These are phyloP conservation scores for Apiospora aurea DNA, from an alignment of 2,329 filamentous ascomycete genomes.

Conservation along the genomic window DNA sequence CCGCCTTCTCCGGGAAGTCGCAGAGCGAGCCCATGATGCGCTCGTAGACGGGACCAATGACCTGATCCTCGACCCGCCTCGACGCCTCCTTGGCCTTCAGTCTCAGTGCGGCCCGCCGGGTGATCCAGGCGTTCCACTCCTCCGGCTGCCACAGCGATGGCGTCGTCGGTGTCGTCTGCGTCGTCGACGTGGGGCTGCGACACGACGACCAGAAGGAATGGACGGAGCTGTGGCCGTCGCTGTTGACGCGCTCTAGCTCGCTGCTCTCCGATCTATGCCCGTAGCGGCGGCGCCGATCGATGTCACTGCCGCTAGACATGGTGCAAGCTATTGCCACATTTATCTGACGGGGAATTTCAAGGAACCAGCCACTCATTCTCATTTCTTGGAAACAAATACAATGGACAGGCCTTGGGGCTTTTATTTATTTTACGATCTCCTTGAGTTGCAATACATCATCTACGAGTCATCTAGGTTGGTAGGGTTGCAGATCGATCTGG, in stretches of 20 bases:
- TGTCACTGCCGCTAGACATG: constrained; percentile 15
- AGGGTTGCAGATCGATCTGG: constrained; percentile 10
- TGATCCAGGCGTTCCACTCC: constrained; percentile 2
- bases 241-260: constrained; percentile 4
- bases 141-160: constrained; percentile 18
- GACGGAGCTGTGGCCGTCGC: neutral
- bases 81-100: constrained; percentile 9
- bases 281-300: neutral
- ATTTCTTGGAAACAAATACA: neutral
- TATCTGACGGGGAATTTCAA: neutral
- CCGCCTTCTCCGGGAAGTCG: constrained; percentile 19
- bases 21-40: constrained; percentile 18
- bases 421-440: neutral
- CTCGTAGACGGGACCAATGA: constrained; percentile 16
- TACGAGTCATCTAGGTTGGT: constrained; percentile 8
- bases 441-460: neutral
- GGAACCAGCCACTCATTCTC: neutral
- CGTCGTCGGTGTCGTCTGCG: neutral
- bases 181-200: neutral
- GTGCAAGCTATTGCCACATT: neutral
- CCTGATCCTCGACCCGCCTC: constrained; percentile 1
- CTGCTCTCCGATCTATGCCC: neutral
- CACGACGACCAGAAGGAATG: neutral
- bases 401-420: neutral
- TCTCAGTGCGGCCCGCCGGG: neutral